phyloP scores from a whole-genome alignment of 2,329 filamentous ascomycete species.

The Zasmidium angulare region DNA sequence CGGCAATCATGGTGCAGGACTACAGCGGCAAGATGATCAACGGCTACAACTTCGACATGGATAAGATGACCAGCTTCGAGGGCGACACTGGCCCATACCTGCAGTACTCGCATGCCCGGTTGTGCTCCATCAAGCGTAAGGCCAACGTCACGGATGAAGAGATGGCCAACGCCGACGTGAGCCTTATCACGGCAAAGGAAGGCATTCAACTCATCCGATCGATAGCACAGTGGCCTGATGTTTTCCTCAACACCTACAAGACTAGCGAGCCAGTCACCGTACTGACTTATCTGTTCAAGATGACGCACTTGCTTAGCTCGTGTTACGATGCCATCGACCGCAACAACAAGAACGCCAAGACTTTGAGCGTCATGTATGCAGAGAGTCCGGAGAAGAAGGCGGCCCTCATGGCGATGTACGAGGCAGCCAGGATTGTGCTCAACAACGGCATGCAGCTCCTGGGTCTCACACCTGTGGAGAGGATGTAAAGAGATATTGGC shows the following conservation, averaged over 20 bases:
- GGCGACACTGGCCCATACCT: slow-evolving; percentile 83
- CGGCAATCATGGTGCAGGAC: slow-evolving; percentile 95
- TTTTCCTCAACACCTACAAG: slow-evolving; percentile 78
- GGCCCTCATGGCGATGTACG: slow-evolving; percentile 76
- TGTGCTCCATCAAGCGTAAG: slow-evolving; percentile 61
- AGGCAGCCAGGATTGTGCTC: slow-evolving; percentile 71
- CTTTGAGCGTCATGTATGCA: slow-evolving; percentile 74
- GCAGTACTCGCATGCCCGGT: slow-evolving; percentile 76
- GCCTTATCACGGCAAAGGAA: slow-evolving; percentile 69
- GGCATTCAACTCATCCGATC: slow-evolving; percentile 72
- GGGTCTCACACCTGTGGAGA: slow-evolving; percentile 74
- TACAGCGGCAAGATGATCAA: slow-evolving; percentile 90
- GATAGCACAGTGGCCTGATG: slow-evolving; percentile 82
- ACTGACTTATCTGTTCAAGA: slow-evolving; percentile 76
- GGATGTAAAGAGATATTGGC: slow-evolving; percentile 37
- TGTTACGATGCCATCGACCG: slow-evolving; percentile 68
- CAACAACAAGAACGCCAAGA: slow-evolving; percentile 36
- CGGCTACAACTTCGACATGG: slow-evolving; percentile 73
- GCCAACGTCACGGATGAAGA: slow-evolving; percentile 54
- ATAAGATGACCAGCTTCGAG: slow-evolving; percentile 79
- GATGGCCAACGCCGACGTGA: slow-evolving; percentile 63
- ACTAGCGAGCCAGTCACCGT: slow-evolving; percentile 74
- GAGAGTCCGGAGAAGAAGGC: slow-evolving; percentile 66
- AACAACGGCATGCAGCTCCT: slow-evolving; percentile 81
- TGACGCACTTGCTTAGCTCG: slow-evolving; percentile 76